A percentile compares a stretch with the other conserved stretches of the same genome.
Conservation (phyloP, 257 asterid species). For the Solanum ossicruentum region DNA sequence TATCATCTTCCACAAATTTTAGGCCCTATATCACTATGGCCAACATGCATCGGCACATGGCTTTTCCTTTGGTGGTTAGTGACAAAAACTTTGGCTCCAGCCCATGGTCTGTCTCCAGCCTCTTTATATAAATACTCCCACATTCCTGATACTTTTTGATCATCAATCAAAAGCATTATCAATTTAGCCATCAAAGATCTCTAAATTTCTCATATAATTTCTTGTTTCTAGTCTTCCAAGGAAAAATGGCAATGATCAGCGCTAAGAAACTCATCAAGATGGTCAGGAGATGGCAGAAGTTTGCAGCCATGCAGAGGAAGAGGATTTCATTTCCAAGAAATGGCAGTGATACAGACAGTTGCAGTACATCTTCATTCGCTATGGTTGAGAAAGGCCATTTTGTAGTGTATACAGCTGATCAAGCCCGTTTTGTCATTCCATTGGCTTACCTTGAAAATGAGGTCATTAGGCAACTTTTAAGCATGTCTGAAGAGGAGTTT, state of each 20-base stretch:
- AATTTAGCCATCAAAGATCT: too few species aligned
- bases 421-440: too few species aligned
- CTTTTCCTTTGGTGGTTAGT: too few species aligned
- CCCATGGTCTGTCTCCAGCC: too few species aligned
- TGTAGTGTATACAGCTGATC: too few species aligned
- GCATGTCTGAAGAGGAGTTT: slow-evolving; percentile 17
- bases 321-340: not conserved
- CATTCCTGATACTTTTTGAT: not conserved
- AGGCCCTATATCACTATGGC: not conserved
- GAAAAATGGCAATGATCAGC: not conserved
- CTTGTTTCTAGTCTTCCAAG: not conserved
- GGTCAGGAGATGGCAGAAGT: not conserved
- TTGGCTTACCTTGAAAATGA: too few species aligned
- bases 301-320: not conserved
- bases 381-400: too few species aligned
- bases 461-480: too few species aligned
- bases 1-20: not conserved
- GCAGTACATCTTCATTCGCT: not conserved
- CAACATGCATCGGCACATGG: not conserved
- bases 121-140: not conserved
- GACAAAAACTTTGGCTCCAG: not conserved
- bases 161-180: not conserved
- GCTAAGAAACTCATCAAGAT: not conserved
- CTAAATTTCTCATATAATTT: not conserved
- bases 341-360: too few species aligned